Evolutionary conservation across 495 filamentous ascomycete species (phyloP), one percentile per base, ranked within the genome.

Genomic region (Monascus purpureus): DNA sequence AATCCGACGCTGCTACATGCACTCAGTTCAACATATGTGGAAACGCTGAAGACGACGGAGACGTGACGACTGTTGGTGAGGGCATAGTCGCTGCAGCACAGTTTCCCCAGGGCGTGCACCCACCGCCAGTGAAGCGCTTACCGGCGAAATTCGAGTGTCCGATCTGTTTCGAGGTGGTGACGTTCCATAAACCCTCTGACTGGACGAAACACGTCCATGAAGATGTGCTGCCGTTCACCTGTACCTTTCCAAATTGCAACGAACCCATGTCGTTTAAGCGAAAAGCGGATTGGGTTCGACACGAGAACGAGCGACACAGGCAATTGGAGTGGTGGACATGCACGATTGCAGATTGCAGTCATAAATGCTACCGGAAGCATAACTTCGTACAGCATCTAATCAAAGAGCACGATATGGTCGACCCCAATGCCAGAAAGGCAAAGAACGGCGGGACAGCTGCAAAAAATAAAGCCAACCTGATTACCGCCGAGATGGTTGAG

Each of bases 171-270:
- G 72, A 79, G 43, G 72, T 80, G 26, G 93, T 93, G 56, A 86
- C 79, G 39, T 85, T 93, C 49, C 72, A 79, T 42, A 96, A 96
- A 54, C 88, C 88, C 18, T 94, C 88, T 0, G 88, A 96, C 56
- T 96, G 88, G 88, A 92, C 88, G 9, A 96, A 96, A 50, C 88
- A 96, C 45, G 82, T 96, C 4, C 83, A 93, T 46, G 88, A 96
- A 52, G 88, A 96, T 48, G 73, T 95, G 8, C 82, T 92, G 47
- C 88, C 88, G 3, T 96, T 94, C 44, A 93, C 85, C 6, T 96
- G 88, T 56, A 96, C 85, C 0, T 94, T 90, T 54, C 70, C 75
- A 8, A 60, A 75, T 16, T 96, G 88, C 55, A 70, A 63, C 17
- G 86, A 93, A 32, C 80, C 85, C 15, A 93, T 93, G 53, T 88